phyloP scores from a whole-genome alignment of 352 stramenopile species.

The Peronospora farinosa region DNA sequence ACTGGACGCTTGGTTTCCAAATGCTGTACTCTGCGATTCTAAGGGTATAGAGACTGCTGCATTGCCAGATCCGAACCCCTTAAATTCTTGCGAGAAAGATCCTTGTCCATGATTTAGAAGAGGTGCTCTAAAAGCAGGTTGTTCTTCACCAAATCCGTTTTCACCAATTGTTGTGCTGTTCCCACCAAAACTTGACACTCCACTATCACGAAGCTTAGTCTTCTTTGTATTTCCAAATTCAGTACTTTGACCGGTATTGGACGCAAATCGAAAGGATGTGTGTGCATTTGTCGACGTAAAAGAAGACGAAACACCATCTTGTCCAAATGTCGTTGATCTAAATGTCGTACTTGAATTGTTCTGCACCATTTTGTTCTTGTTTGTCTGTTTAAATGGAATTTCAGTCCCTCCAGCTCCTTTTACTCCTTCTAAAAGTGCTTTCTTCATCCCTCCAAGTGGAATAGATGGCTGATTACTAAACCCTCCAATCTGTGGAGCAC shows the following conservation, averaged over 20 bases:
- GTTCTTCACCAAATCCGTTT: slow-evolving; percentile 15
- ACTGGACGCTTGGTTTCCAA: slow-evolving; percentile 23
- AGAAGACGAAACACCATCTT: slow-evolving; percentile 6
- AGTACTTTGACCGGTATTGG: slow-evolving; percentile 5
- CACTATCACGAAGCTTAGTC: slow-evolving; percentile 12
- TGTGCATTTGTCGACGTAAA: slow-evolving; percentile 6
- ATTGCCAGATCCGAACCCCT: slow-evolving; percentile 15
- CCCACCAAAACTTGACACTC: slow-evolving; percentile 10
- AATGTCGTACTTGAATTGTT: slow-evolving; percentile 15
- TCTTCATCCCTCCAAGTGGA: slow-evolving; percentile 19
- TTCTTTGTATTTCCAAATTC: slow-evolving; percentile 12
- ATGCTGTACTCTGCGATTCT: slow-evolving; percentile 22
- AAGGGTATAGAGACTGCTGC: slow-evolving; percentile 8
- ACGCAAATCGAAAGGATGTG: slow-evolving; percentile 27
- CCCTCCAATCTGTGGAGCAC: slow-evolving; percentile 2
- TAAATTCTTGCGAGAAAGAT: slow-evolving; percentile 11
- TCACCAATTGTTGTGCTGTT: slow-evolving; percentile 10
- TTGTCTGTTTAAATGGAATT: slow-evolving; percentile 28
- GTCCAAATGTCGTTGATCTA: slow-evolving; percentile 14
- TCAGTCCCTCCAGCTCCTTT: slow-evolving; percentile 5
- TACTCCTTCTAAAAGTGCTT: slow-evolving; percentile 14
- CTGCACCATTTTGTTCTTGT: slow-evolving; percentile 11
- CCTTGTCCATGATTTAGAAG: slow-evolving; percentile 13
- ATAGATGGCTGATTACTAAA: slow-evolving; percentile 24
- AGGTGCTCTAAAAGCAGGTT: slow-evolving; percentile 14